These are phyloP conservation scores for Takakia lepidozioides DNA, from an alignment of 225 moss, liverwort and hornwort species.

Conservation along the genomic window DNA sequence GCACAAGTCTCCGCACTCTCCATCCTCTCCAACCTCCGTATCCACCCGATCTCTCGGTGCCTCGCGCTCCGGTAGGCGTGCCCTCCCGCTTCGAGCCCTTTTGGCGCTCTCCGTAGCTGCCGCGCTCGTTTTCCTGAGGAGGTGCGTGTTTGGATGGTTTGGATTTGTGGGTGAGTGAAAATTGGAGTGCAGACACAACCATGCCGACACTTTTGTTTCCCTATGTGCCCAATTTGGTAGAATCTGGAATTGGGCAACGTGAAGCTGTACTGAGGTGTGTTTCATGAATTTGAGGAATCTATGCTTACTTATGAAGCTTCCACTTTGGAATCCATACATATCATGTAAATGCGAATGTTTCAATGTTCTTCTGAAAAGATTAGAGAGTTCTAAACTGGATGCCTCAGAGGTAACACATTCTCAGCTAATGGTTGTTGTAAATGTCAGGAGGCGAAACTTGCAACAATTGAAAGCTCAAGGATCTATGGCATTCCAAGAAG, in stretches of 20 bases:
- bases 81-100: constrained; percentile 43
- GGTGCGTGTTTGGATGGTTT: constrained; percentile 8
- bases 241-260: no score
- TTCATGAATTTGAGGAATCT: no score
- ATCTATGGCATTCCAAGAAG: constrained; percentile 19
- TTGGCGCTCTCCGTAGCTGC: constrained; percentile 47
- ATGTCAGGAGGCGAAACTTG: constrained; percentile 20
- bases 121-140: constrained; percentile 32
- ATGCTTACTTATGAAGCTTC: no score
- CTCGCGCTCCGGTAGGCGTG: no score
- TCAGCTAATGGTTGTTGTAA: constrained; percentile 3
- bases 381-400: background rate
- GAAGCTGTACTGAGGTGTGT: no score
- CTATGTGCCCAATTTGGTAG: no score
- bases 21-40: no score
- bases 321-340: background rate
- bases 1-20: no score
- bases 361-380: background rate
- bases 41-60: no score
- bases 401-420: background rate
- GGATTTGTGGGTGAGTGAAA: background rate
- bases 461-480: constrained; percentile 16
- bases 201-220: no score
- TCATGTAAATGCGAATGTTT: background rate
- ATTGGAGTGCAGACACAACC: no score